Evolutionary conservation across 345 rosid genomes (phyloP), one percentile per base, ranked within the genome.

Genomic region (Zanthoxylum bungeanum): DNA sequence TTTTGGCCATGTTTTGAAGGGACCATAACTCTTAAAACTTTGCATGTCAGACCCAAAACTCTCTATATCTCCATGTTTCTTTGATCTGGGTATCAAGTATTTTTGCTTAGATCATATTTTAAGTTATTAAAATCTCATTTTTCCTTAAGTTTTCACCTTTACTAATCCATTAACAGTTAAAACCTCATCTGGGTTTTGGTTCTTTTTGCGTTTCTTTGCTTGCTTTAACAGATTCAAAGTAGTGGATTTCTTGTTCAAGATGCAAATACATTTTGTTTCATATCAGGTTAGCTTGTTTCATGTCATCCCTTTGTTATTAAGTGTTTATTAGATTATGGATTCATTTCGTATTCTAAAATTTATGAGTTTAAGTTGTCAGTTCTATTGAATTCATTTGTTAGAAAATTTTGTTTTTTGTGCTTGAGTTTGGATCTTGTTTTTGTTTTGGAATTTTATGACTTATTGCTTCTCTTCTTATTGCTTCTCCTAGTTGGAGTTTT

Each of bases 31-130:
- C 34, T 64, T 59, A 6, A n/a, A n/a, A n/a, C 12, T 44, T 25
- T 1, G 62, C 51, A n/a, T 69, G 17, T 33, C 58, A 65, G 27
- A 62, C 68, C 77, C 73, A 68, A 49, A 56, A 57, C 46, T 75
- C 79, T 59, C n/a, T 58, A 60, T 72, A 73, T 78, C 79, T 82
- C 47, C 25, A 21, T 77, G 77, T 75, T 75, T 75, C 61, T 73
- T n/a, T 77, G 80, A 77, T 85, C 82, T 85, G 79, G 82, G 76
- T 81, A 58, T 76, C 59, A 12, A 51, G 33, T 70, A 27, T 80
- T 42, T 56, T 69, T 56, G 67, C 64, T 46, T 70, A 63, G 86
- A 82, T 85, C 81, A 70, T 49, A 56, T 47, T 58, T 75, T 37
- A 36, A 52, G 56, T 27, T 49, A 24, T 73, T 69, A 47, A 71